Evolutionary conservation across 179 eudicot genomes (phyloP).

Genomic region (Camellia oleifera): DNA sequence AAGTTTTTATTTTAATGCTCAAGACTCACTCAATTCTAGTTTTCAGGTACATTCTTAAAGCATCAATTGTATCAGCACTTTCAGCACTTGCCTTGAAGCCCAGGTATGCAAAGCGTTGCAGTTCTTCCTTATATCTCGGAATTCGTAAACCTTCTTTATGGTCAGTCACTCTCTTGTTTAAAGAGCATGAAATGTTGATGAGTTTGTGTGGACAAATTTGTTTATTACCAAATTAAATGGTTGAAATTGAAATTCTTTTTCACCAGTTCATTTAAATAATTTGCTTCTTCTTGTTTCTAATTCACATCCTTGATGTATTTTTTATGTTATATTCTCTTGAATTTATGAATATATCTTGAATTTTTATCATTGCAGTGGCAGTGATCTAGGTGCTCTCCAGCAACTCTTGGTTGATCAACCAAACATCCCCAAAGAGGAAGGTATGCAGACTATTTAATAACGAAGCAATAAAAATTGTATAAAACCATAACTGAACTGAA

Average conservation of each 20-base stretch:
- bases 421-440: constrained; percentile 77
- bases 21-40: constrained; percentile 11
- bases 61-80: constrained; percentile 62
- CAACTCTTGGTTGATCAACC: constrained; percentile 91
- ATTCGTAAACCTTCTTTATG: not conserved
- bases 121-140: not conserved
- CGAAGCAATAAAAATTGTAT: not conserved
- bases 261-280: not conserved
- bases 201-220: not conserved
- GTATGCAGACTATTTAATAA: constrained; percentile 28
- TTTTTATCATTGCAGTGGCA: constrained; percentile 35
- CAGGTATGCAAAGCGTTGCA: constrained; percentile 35
- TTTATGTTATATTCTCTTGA: not conserved
- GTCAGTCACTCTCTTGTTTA: no score
- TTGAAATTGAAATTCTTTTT: not conserved
- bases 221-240: not conserved
- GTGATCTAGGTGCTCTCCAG: constrained; percentile 64
- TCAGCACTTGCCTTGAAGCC: constrained; percentile 45
- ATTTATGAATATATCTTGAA: not conserved
- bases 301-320: not conserved
- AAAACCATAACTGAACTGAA: not conserved
- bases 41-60: constrained; percentile 66
- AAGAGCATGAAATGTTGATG: no score
- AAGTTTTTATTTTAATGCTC: not conserved
- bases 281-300: not conserved